Conservation (phyloP, 805 yeast genomes). For the Metschnikowia santaceciliae region DNA sequence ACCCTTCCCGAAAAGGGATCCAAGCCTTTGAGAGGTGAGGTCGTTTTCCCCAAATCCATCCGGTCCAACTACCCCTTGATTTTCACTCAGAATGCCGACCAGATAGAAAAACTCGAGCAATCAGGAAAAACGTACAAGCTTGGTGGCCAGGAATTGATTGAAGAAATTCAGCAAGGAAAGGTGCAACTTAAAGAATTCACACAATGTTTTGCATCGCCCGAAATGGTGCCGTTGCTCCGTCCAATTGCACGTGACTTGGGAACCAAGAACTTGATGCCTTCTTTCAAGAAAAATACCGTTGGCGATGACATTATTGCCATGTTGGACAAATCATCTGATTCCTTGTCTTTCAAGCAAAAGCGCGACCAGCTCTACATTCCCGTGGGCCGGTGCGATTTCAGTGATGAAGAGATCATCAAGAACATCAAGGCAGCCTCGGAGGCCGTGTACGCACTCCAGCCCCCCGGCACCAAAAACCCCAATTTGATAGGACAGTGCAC, state of each 20-base stretch:
- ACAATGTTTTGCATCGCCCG: constrained; percentile 83
- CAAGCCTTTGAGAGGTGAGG: constrained; percentile 66
- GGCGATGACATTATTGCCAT: constrained; percentile 56
- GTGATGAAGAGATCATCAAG: constrained; percentile 68
- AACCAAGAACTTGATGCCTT: constrained; percentile 86
- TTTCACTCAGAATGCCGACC: constrained; percentile 56
- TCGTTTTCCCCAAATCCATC: constrained; percentile 69
- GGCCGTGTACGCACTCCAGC: constrained; percentile 52
- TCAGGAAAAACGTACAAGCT: constrained; percentile 55
- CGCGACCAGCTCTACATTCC: constrained; percentile 58
- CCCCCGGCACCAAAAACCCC: constrained; percentile 63
- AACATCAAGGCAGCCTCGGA: constrained; percentile 66
- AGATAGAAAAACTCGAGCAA: constrained; percentile 48
- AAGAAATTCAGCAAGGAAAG: constrained; percentile 50
- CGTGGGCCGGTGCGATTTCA: constrained; percentile 72
- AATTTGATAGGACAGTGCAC: constrained; percentile 66
- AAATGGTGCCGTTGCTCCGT: constrained; percentile 58
- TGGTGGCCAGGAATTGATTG: constrained; percentile 72
- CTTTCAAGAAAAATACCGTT: constrained; percentile 81
- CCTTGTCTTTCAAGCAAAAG: constrained; percentile 75
- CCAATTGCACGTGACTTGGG: constrained; percentile 79
- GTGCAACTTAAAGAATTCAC: constrained; percentile 54
- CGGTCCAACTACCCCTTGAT: constrained; percentile 63
- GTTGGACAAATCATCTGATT: constrained; percentile 56
- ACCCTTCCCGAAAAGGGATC: constrained; percentile 74